Base-by-base conservation (phyloP, 768 basidiomycete genomes). In the Suillus americanus region DNA sequence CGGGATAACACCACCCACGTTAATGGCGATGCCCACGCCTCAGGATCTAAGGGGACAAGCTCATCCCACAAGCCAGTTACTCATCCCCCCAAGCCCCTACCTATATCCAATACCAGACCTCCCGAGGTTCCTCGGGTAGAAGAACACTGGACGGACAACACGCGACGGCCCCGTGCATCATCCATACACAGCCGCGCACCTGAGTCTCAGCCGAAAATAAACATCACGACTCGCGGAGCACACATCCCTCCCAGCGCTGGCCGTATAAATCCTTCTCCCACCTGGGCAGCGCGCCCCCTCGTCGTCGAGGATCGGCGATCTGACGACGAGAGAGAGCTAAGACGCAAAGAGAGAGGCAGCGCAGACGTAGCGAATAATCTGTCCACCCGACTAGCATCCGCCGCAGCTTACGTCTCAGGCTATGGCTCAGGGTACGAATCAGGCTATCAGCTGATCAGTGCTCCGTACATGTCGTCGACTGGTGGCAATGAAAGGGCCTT, bases 401-500 rank as follows among this genome's bases (percentile, higher is more conserved):
- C 79, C 1, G 71, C 71, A 14, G 79, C 79, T 4, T 80, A 80
- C 61, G 33, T 75, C 28, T 70, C 70, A 37, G 79, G 79, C 18
- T 80, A 74, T 41, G 76, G 74, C 20, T 68, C 66, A 12, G 79
- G 79, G n/a, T 79, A 78, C 41, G 72, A 65, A 20, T 71, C 74
- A 0, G 75, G 75, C 3, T 65, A 76, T 28, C 70, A 69, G 9
- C 62, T 75, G 3, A 56, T 61, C 35, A 72, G 61, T 50, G 73
- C 68, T 18, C 65, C 72, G 1, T 71, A 68, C 45, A 61, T 62
- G 5, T 62, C 75, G 1, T 70, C 75, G 7, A 68, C 69, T 45
- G 66, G 70, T 13, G 68, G 68, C 20, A 70, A 73, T 3, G 67
- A 73, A 60, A 71, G 69, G 53, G 20, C 38, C 3, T 77, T 77